Evolutionary conservation across 306 rosid species (phyloP), one percentile per base, ranked within the genome.

Genomic region (Elaeagnus macrophylla): DNA sequence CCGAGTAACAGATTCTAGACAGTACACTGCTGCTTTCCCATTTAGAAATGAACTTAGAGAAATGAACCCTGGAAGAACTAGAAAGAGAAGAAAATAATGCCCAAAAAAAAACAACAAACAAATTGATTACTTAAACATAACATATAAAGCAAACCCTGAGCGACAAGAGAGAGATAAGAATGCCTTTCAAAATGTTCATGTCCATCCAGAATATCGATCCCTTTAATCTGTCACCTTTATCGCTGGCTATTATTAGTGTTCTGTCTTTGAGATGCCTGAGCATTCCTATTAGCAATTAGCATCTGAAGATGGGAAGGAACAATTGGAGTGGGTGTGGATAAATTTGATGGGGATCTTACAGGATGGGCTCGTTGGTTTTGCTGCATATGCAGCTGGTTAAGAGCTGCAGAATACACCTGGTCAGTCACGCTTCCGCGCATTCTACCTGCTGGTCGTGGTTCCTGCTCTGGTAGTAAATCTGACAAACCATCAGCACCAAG

Each of bases 401-500:
- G 52, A 39, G 68, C 78, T 14, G 71, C 83, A 49, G 72, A 39
- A 42, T 39, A 70, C n/a, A 43, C 72, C 65, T 43, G 79, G 54
- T 85, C 84, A 3, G 77, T 7, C 10, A 93, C 79, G 70, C 95
- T 84, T 54, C 99, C 96, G 16, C 96, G 95, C 99, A 93, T 87
- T 68, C 87, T 75, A 18, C 76, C 72, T 6, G 77, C 13, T 37
- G 96, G 89, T 47, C 57, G 79, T 89, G 89, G 77, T 40, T 73
- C 68, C 60, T 75, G 83, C 49, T 80, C 95, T 9, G 80, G 43
- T 48, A 57, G 68, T 12, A 37, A 16, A 38, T 73, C 75, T 42
- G 50, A 54, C 40, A 39, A 45, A 52, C 64, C 74, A 18, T 73
- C 74, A 11, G 81, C 37, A 62, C 77, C 57, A 43, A 79, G 51